Base-by-base conservation (phyloP, 129 eudicot species). In the Flaveria robusta region DNA sequence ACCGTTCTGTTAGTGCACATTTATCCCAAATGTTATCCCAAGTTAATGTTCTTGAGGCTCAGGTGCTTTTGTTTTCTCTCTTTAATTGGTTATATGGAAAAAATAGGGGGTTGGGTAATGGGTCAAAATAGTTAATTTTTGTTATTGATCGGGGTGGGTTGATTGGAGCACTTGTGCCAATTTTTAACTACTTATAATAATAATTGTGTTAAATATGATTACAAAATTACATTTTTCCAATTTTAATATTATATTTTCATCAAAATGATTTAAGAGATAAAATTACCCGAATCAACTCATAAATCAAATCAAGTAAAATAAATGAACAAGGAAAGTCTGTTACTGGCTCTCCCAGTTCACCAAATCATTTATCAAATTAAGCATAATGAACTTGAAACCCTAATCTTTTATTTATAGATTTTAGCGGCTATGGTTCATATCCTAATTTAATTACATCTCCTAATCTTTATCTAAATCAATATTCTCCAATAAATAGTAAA, bases 11-110 rank as follows among this genome's bases (percentile, higher is more conserved):
- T 60, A 91, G 83, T 74, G 92, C 89, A 69, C 96, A 91, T 15
- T 83, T 94, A 68, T 87, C 92, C 71, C 88, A 89, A 76, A 91
- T 97, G 11, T 82, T 94, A 79, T 94, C 97, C 65, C 88, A 96
- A 56, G 75, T 91, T 41, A 89, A 86, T 78, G 98, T 94, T 83
- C 97, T 94, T 49, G 97, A 94, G 83, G 96, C 98, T 78, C 98
- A 94, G 98, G 98, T 94, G 68, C 74, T 79, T 85, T 62, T 46
- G 47, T 34, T 23, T 18, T 74, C 68, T 26, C 16, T 24, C 12
- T 70, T 50, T 43, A 26, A 47, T 11, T 12, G 62, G 24, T 52
- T 70, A 54, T 59, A 15, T 26, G 55, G 13, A 13, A 13, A 18
- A 41, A 12, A 2, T 41, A 51, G 29, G 52, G 23, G 9, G 50